Base-by-base conservation (phyloP, 345 rosid genomes). In the Eucalyptus decipiens region DNA sequence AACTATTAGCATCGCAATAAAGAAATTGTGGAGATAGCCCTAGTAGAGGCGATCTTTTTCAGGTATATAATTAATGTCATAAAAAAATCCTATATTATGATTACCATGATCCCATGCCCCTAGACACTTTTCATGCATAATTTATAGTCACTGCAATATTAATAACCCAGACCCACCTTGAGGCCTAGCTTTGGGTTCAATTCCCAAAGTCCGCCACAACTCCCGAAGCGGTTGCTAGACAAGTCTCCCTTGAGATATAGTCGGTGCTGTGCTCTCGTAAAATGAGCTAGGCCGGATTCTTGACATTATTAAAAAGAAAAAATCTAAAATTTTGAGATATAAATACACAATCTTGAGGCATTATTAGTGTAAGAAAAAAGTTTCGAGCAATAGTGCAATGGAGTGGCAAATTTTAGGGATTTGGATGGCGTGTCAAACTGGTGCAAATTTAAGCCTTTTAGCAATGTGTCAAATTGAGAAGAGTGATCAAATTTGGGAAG, bases 191-290 rank as follows among this genome's bases (percentile, higher is more conserved):
- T n/a, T n/a, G n/a, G n/a, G n/a, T n/a, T n/a, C n/a, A n/a, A n/a
- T n/a, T n/a, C n/a, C n/a, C n/a, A n/a, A n/a, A n/a, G n/a, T n/a
- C 4, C 23, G 23, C 8, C 54, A 17, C 21, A 51, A 51, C 54
- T 51, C 8, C 4, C 2, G 3, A 17, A 51, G 54, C 2, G 2
- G 18, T 17, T 51, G 3, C 4, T 18, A 0, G 21, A 2, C 4
- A 18, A 51, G 8, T 51, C 23, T 7, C 1, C 2, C 2, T 1
- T 4, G 0, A 1, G 3, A 0, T 51, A 51, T 51, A 51, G 4
- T 7, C 2, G 2, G 2, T 51, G 4, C 1, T 3, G 4, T 51
- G 9, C 4, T 51, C 9, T 2, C 9, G 9, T 51, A 51, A 51
- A 2, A 4, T 18, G 2, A 51, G 9, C 0, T 51, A 51, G 1